Evolutionary conservation across 345 rosid genomes (phyloP), one percentile per base, ranked within the genome.

Genomic region (Cardiospermum halicacabum): DNA sequence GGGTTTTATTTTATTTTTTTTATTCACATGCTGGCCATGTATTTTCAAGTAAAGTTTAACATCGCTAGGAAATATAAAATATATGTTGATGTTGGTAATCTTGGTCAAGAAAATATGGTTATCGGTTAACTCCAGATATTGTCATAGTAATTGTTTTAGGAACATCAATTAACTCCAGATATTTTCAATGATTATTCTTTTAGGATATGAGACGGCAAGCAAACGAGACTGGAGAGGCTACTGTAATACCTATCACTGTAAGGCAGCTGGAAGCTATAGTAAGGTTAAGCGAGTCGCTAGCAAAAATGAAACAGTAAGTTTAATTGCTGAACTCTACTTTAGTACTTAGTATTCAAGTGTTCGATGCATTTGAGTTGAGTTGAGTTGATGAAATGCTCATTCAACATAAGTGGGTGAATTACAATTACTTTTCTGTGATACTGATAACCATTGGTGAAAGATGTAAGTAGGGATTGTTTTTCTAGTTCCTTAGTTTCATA

Each of bases 141-240:
- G n/a, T n/a, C n/a, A n/a, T n/a, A n/a, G n/a, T n/a, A n/a, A n/a
- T n/a, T n/a, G n/a, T n/a, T n/a, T n/a, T n/a, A n/a, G n/a, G n/a
- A n/a, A 9, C 59, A 53, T 26, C 56, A 15, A 58, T 28, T 56
- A 37, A 56, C 56, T 27, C 51, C 45, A 26, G 56, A 40, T 31
- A 40, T 45, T 3, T 54, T 31, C 39, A 26, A n/a, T 53, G 69
- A 32, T 63, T 37, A 10, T 56, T 61, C 22, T 58, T 69, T 50
- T 71, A 93, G 97, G 91, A 78, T 74, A 94, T 89, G 99, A 88
- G 96, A 74, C 92, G 82, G 83, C 91, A 89, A 73, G 88, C 96
- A 66, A 84, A 94, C 78, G 99, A 94, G 75, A 81, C 92, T 3
- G 97, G 99, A 62, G 96, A 91, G 79, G 85, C 88, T 68, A 78